Evolutionary conservation across 805 yeast species (phyloP), one percentile per base, ranked within the genome.

Genomic region (Ogataea pilisensis): DNA sequence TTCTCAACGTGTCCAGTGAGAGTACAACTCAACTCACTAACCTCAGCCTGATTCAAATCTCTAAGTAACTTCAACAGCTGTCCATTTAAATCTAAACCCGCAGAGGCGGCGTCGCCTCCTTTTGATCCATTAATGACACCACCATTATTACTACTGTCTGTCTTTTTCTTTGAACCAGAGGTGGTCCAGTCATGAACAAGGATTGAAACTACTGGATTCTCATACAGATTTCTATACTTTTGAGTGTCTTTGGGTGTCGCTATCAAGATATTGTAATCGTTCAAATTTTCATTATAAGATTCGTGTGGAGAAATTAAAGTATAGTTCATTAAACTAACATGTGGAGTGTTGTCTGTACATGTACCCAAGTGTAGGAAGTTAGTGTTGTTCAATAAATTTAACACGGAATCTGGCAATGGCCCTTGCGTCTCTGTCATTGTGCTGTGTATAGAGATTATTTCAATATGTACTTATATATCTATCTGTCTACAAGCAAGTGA

Each of bases 131-230:
- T n/a, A n/a, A n/a, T 28, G 2, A 14, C 32, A 11, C 3, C 18
- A 8, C 41, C 22, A 11, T 38, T 37, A 21, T 39, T 44, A n/a
- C 19, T 37, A 21, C 39, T 42, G n/a, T 9, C 16, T n/a, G 31
- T n/a, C 14, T n/a, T 14, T 14, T 29, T 29, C n/a, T 19, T 29
- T 12, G 58, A 50, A 19, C 51, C 51, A 5, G 41, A 38, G 8
- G 87, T 74, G 13, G 84, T 75, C 96, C 96, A 90, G 54, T 91
- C 98, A 58, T 91, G 98, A 32, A 91, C 78, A 44, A 91, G 69
- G 34, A 91, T 59, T 0, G 96, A 83, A 5, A 91, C 96, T 31
- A 76, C 72, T 8, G 91, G 89, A 57, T 91, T 91, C 29, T 64
- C 62, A 12, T 60, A 47, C 37, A 91, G 75, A 63, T 91, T 90